phyloP scores from a whole-genome alignment of 805 yeast genomes.

The Wickerhamomyces mucosus region DNA sequence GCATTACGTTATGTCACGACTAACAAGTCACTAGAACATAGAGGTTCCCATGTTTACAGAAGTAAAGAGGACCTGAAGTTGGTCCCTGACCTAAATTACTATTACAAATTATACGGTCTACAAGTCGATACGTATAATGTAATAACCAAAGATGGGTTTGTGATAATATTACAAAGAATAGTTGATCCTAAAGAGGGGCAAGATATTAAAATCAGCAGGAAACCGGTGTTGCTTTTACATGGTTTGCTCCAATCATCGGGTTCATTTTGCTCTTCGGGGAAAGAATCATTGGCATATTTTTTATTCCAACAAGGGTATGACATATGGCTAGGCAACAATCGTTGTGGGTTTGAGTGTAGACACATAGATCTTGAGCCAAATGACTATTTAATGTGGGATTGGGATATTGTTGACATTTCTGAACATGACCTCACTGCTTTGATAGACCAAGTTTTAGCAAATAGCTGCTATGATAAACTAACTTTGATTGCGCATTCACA shows the following conservation, averaged over 20 bases:
- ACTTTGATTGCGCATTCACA: constrained; percentile 81
- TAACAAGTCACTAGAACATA: constrained; percentile 8
- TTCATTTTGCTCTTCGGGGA: constrained; percentile 77
- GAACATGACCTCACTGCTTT: constrained; percentile 67
- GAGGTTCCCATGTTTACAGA: no score
- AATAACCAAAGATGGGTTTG: constrained; percentile 73
- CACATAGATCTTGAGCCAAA: constrained; percentile 39
- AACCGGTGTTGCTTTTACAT: constrained; percentile 72
- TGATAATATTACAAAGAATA: constrained; percentile 55
- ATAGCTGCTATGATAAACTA: constrained; percentile 32
- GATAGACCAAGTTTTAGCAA: constrained; percentile 45
- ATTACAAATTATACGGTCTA: constrained; percentile 52
- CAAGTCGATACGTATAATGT: constrained; percentile 50
- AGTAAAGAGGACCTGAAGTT: constrained; percentile 27
- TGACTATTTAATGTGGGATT: constrained; percentile 71
- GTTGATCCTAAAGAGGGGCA: constrained; percentile 32
- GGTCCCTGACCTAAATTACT: constrained; percentile 53
- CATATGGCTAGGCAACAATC: constrained; percentile 86
- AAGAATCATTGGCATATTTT: constrained; percentile 61
- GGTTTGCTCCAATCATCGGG: constrained; percentile 86
- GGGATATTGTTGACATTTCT: constrained; percentile 87
- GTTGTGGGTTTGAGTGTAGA: constrained; percentile 75
- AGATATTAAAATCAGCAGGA: constrained; percentile 22
- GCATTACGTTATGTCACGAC: neutral
- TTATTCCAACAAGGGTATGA: constrained; percentile 54